Conservation (phyloP, 192 early-diverging fungal genomes). For the Entrophospora sp. region DNA sequence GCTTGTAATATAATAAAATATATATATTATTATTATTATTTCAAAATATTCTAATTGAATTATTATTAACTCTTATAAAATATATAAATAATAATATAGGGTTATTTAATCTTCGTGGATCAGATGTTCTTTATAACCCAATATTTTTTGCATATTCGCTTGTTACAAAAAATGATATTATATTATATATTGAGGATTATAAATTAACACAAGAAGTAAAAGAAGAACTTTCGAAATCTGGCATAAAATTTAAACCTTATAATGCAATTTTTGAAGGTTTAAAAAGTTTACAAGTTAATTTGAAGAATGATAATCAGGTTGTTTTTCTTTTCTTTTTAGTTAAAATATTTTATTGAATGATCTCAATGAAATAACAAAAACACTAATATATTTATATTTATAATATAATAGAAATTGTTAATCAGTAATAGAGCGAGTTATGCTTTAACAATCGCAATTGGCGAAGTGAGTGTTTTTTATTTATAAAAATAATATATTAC, state of each 20-base stretch:
- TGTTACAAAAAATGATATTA: slow-evolving; percentile 57
- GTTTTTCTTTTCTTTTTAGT: background rate
- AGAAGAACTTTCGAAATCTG: slow-evolving; percentile 47
- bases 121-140: slow-evolving; percentile 91
- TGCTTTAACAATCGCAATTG: slow-evolving; percentile 69
- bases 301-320: slow-evolving; percentile 32
- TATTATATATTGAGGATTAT: slow-evolving; percentile 68
- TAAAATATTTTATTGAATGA: background rate
- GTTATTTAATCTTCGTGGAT: slow-evolving; percentile 96
- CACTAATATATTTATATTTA: background rate
- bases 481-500: background rate
- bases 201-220: slow-evolving; percentile 59
- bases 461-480: slow-evolving; percentile 31
- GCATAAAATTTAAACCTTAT: slow-evolving; percentile 66
- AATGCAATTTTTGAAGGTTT: slow-evolving; percentile 70
- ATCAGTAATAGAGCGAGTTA: slow-evolving; percentile 59
- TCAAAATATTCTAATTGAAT: background rate
- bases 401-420: slow-evolving; percentile 41
- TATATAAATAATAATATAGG: background rate
- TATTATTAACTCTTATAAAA: background rate
- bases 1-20: slow-evolving; percentile 47
- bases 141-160: slow-evolving; percentile 92
- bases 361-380: background rate
- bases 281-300: slow-evolving; percentile 23
- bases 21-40: background rate